A percentile compares a stretch with the other conserved stretches of the same genome.
Evolutionary conservation across 257 asterid species (phyloP).

Genomic region (Solanum dulcamara): DNA sequence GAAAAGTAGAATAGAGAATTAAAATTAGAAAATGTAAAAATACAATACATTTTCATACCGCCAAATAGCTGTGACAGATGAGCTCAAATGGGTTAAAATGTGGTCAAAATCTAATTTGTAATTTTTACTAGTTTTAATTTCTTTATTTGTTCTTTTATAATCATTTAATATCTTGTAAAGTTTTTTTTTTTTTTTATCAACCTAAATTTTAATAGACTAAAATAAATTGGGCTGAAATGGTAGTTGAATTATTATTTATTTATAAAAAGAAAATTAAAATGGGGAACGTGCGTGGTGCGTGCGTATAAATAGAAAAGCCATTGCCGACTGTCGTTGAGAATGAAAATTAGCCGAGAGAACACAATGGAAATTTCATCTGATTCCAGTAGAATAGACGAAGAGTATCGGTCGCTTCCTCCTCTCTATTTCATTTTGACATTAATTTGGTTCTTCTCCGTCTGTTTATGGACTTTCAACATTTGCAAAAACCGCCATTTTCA

Average conservation of each 20-base stretch:
- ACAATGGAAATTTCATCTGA: not conserved
- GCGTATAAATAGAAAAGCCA: not conserved
- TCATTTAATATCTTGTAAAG: too few species aligned
- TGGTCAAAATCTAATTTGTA: too few species aligned
- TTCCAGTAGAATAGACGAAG: slow-evolving; percentile 23
- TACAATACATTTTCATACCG: not conserved
- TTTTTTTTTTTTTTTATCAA: not conserved
- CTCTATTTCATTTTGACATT: slow-evolving; percentile 40
- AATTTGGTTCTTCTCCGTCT: slow-evolving; percentile 56
- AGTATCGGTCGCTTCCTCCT: slow-evolving; percentile 48
- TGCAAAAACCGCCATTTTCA: slow-evolving; percentile 62
- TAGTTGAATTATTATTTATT: not conserved
- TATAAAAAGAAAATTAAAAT: not conserved
- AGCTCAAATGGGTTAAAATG: too few species aligned
- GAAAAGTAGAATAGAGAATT: not conserved
- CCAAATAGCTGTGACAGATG: not conserved
- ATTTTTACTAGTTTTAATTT: too few species aligned
- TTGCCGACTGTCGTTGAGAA: not conserved
- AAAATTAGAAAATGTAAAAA: too few species aligned
- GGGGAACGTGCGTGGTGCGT: not conserved
- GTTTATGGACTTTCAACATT: slow-evolving; percentile 65
- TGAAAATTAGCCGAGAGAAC: not conserved
- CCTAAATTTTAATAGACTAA: not conserved
- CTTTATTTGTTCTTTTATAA: too few species aligned
- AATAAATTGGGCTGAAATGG: not conserved